These are phyloP conservation scores for Yamadazyma aaseri DNA, from an alignment of 1,139 yeast species.

Conservation along the genomic window DNA sequence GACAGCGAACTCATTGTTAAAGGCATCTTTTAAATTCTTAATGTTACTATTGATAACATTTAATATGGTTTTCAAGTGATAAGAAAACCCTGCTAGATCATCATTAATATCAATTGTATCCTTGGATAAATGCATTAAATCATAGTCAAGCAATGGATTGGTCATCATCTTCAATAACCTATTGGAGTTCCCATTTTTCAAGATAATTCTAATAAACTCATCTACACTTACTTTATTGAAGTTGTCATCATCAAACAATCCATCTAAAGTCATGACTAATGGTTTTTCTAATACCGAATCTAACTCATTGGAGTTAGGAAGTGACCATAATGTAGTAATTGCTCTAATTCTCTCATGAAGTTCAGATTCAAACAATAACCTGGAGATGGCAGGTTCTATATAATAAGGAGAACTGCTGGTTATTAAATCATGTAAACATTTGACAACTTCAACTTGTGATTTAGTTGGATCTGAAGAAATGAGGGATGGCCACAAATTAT, in stretches of 20 bases:
- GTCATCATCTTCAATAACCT: slow-evolving; percentile 58
- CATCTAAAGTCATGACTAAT: slow-evolving; percentile 67
- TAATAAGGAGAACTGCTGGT: slow-evolving; percentile 35
- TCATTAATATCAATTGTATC: slow-evolving; percentile 29
- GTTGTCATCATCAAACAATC: slow-evolving; percentile 41
- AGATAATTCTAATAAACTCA: slow-evolving; percentile 55
- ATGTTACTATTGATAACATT: slow-evolving; percentile 49
- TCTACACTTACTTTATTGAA: slow-evolving; percentile 46
- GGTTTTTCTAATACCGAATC: slow-evolving; percentile 58
- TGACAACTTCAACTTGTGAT: slow-evolving; percentile 63
- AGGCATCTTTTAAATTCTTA: slow-evolving; percentile 41
- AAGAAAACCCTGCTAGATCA: slow-evolving; percentile 60
- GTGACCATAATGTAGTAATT: slow-evolving; percentile 60
- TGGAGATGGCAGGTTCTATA: slow-evolving; percentile 60
- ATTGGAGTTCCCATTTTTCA: slow-evolving; percentile 55
- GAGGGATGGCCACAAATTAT: slow-evolving; percentile 48
- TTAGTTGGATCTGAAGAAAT: slow-evolving; percentile 43
- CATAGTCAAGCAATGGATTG: slow-evolving; percentile 46
- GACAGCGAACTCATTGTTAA: slow-evolving; percentile 56
- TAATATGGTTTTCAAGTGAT: slow-evolving; percentile 52
- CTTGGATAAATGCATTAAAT: slow-evolving; percentile 25
- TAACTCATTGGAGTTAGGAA: slow-evolving; percentile 46
- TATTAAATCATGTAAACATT: slow-evolving; percentile 47
- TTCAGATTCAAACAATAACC: slow-evolving; percentile 42
- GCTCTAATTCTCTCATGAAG: slow-evolving; percentile 42